phyloP scores from a whole-genome alignment of 352 stramenopile species.

The Phytophthora ohioensis region DNA sequence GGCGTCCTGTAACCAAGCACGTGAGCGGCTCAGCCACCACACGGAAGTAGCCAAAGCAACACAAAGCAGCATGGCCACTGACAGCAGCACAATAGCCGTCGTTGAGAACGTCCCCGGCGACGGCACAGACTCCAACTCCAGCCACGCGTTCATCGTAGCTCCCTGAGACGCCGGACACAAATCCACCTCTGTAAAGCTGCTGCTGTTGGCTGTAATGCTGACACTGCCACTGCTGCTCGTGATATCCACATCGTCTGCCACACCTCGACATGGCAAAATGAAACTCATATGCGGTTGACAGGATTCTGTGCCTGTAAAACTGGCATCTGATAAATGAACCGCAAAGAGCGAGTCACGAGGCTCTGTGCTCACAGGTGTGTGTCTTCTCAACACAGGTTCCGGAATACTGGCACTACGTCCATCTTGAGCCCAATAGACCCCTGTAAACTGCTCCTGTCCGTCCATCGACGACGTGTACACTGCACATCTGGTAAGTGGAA shows the following conservation, averaged over 20 bases:
- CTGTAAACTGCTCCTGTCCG: constrained; percentile 35
- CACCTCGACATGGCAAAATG: constrained; percentile 72
- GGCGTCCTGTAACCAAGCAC: constrained; percentile 47
- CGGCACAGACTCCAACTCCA: constrained; percentile 48
- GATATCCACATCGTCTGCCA: constrained; percentile 36
- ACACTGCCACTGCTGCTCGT: constrained; percentile 24
- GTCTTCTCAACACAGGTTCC: constrained; percentile 58
- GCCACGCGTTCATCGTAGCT: constrained; percentile 67
- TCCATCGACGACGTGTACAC: constrained; percentile 49
- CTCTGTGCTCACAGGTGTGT: constrained; percentile 38
- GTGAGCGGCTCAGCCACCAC: constrained; percentile 66
- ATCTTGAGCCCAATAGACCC: constrained; percentile 73
- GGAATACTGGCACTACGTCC: constrained; percentile 58
- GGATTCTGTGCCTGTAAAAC: constrained; percentile 56
- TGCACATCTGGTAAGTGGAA: constrained; percentile 51
- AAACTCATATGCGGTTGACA: constrained; percentile 64
- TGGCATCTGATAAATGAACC: constrained; percentile 57
- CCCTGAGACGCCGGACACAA: constrained; percentile 48
- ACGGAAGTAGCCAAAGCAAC: constrained; percentile 44
- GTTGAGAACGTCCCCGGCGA: constrained; percentile 60
- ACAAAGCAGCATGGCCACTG: constrained; percentile 48
- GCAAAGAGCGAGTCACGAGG: constrained; percentile 56
- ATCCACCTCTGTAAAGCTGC: constrained; percentile 48
- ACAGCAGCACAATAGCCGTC: constrained; percentile 57
- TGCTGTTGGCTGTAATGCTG: constrained; percentile 25